phyloP scores from a whole-genome alignment of 2,329 filamentous ascomycete genomes.

The Fusarium brachygibbosum region DNA sequence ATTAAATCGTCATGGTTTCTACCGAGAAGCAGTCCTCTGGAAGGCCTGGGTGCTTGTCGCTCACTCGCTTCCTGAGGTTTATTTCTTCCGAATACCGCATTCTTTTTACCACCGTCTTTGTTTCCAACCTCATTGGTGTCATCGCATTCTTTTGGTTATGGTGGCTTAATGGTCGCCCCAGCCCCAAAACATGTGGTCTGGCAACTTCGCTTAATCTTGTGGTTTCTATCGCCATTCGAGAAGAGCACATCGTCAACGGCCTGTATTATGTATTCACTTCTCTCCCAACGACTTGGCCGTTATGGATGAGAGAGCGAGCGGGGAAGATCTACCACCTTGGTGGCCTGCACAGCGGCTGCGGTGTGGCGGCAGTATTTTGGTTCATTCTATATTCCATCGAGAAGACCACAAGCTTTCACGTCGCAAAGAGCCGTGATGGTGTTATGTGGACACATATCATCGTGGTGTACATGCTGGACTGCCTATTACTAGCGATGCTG shows the following conservation, averaged over 20 bases:
- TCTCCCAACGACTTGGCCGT: constrained; percentile 57
- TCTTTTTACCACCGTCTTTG: constrained; percentile 63
- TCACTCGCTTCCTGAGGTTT: constrained; percentile 41
- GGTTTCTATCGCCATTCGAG: constrained; percentile 60
- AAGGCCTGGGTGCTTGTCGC: constrained; percentile 23
- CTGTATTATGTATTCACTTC: constrained; percentile 58
- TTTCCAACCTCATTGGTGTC: constrained; percentile 56
- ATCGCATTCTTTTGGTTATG: constrained; percentile 33
- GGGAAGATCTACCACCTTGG: constrained; percentile 62
- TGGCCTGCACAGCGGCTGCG: constrained; percentile 48
- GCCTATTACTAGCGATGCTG: constrained; percentile 27
- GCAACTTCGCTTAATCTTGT: constrained; percentile 59
- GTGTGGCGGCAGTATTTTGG: constrained; percentile 36
- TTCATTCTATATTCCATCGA: constrained; percentile 40
- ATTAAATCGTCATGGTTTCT: constrained; percentile 7
- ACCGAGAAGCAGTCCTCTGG: constrained; percentile 6
- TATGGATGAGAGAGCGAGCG: constrained; percentile 57
- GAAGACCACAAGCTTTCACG: constrained; percentile 22
- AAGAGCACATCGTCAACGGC: constrained; percentile 63
- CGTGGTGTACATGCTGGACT: constrained; percentile 30
- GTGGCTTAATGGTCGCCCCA: constrained; percentile 50
- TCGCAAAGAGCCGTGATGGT: background rate
- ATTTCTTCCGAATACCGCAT: constrained; percentile 58
- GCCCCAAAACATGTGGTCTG: constrained; percentile 53
- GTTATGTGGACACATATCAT: constrained; percentile 23